Percentiles rank a stretch among this genome's conserved stretches.
phyloP scores from a whole-genome alignment of 164 flowering plant genomes.

The Nelumbo lutea region DNA sequence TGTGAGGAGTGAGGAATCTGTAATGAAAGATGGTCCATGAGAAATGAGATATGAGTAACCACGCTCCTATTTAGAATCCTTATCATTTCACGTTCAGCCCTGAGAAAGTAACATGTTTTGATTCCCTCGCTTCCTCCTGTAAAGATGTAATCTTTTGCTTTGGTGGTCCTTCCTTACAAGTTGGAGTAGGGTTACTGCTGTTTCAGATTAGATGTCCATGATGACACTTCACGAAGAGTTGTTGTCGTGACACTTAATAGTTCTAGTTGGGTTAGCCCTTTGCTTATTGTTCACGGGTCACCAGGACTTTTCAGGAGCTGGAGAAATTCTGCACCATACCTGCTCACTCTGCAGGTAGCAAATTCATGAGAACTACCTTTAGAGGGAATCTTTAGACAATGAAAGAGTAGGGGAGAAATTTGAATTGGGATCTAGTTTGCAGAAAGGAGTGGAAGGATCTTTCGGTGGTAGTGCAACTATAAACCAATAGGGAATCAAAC shows the following conservation, averaged over 20 bases:
- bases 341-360: slow-evolving; percentile 8
- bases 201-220: neutral
- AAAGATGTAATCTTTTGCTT: neutral
- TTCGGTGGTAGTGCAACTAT: slow-evolving; percentile 17
- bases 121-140: slow-evolving; percentile 3
- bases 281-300: too few relatives aligned
- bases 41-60: slow-evolving; percentile 9
- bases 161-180: slow-evolving; percentile 15
- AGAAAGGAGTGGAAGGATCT: slow-evolving; percentile 8
- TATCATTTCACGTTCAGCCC: slow-evolving; percentile 19
- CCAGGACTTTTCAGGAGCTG: slow-evolving; percentile 1
- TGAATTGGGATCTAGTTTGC: slow-evolving; percentile 18
- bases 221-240: neutral
- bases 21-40: slow-evolving; percentile 9
- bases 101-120: slow-evolving; percentile 8
- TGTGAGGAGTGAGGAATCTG: slow-evolving; percentile 12
- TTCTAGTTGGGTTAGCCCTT: too few relatives aligned
- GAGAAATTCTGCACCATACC: slow-evolving; percentile 5
- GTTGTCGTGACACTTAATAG: too few relatives aligned
- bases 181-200: neutral
- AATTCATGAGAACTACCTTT: slow-evolving; percentile 18
- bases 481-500: slow-evolving; percentile 10
- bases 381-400: slow-evolving; percentile 15
- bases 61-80: slow-evolving; percentile 21
- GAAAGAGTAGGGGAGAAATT: neutral